Base-by-base conservation (phyloP, 163 green algal genomes). In the Prototheca wickerhamii region DNA sequence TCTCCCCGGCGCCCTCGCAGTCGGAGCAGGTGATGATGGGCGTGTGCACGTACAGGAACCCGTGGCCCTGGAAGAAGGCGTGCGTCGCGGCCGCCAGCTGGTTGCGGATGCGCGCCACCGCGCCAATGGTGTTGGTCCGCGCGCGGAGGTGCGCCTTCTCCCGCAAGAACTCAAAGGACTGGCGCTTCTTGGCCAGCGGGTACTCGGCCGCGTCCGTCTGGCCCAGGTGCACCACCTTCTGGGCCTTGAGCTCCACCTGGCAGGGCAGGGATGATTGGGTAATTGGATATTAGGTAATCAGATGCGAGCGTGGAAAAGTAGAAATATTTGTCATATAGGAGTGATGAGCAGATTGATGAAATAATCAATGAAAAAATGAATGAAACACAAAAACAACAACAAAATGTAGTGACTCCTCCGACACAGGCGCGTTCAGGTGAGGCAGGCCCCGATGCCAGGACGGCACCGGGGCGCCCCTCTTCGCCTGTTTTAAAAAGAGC, bases 11-110 rank as follows among this genome's bases (percentile, higher is more conserved):
- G 33, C 94, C 94, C 76, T 99, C 94, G 72, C 88, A 96, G 74
- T 99, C 94, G 40, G 72, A 84, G 44, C 86, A 81, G 5, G 94
- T 98, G 66, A 99, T 88, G 66, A 98, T 89, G 59, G 94, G 94
- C 43, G 92, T 97, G 82, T 98, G 90, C 64, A 99, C 87, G 64
- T 99, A 98, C 64, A 95, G 74, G 73, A 99, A 98, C 63, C 88
- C 90, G 34, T 25, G 50, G 32, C 30, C 52, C 59, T 86, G 71
- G 82, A 95, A 95, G 73, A 96, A 97, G 46, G 52, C 71, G 84
- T 99, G 94, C 28, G 94, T 98, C 33, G 92, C 92, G 34, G 82
- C 89, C 0, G 94, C 85, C 18, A 98, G 82, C 29, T 90, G 91
- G 77, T 92, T 97, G 75, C 94, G 87, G 61, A 99, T 94, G 70